Evolutionary conservation across 345 rosid genomes (phyloP), one percentile per base, ranked within the genome.

Genomic region (Salix arbutifolia): DNA sequence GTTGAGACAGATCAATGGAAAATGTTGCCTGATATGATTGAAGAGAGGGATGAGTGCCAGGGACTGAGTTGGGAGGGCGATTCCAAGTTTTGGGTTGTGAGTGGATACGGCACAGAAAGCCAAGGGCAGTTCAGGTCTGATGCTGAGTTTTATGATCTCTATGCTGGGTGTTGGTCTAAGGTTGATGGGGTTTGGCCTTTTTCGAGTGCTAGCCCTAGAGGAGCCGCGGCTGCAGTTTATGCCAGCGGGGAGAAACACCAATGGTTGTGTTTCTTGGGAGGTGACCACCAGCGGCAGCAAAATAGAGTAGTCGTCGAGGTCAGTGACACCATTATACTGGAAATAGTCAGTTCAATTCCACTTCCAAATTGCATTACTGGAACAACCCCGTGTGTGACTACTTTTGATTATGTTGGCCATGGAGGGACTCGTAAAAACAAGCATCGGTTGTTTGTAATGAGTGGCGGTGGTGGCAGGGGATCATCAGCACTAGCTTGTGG

Each of bases 11-110:
- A 90, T 60, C 88, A 87, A 82, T 90, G 93, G 91, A 75, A 28
- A 42, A 65, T 7, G 70, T 64, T 90, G 65, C 70, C 89, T 4
- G 78, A 78, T 46, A 84, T 90, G 91, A 72, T n/a, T 2, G 85
- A 85, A 73, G 90, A 80, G 65, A 86, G 93, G 71, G 91, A 90
- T 69, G 91, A 90, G 72, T 85, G 89, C 67, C 78, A 76, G 48
- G 92, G 90, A 50, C 31, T 89, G 83, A 69, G 77, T 56, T 74
- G 80, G 80, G 87, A 69, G 1, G 83, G 78, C 21, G 87, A 85
- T 64, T 80, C 69, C 14, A 74, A 78, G 12, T 85, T 90, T 37
- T 85, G 85, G 79, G 93, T 88, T 13, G 67, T 88, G 72, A 88
- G 90, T 60, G 91, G 93, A 37, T 90, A 90, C 60, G 83, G 76